Conservation (phyloP, 495 filamentous ascomycete species). For the Aspergillus homomorphus region DNA sequence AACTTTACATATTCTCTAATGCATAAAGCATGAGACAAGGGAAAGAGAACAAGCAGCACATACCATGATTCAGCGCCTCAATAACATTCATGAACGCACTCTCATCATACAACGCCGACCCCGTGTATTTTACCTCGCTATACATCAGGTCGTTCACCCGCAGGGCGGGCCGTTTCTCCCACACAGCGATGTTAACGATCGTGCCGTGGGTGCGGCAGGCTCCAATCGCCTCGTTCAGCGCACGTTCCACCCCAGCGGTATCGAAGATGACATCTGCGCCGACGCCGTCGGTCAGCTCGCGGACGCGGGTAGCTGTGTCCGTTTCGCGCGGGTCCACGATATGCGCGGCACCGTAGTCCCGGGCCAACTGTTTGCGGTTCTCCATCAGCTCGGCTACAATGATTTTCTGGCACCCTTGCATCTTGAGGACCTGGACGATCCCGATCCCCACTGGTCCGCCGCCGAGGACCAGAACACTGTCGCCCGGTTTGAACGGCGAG, state of each 20-base stretch:
- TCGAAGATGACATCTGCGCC: constrained; percentile 59
- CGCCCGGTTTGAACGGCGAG: constrained; percentile 47
- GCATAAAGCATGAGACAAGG: not conserved
- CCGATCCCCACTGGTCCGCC: constrained; percentile 63
- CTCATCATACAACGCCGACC: constrained; percentile 52
- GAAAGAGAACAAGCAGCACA: constrained; percentile 3
- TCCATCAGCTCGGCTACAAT: constrained; percentile 55
- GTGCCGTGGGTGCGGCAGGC: constrained; percentile 52
- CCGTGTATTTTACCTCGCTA: constrained; percentile 45
- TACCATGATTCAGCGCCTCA: constrained; percentile 47
- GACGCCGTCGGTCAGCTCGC: constrained; percentile 43
- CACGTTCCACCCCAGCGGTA: constrained; percentile 53
- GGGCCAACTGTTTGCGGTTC: constrained; percentile 47
- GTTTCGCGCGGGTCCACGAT: constrained; percentile 54
- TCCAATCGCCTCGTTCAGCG: constrained; percentile 47
- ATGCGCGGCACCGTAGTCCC: constrained; percentile 51
- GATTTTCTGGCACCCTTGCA: constrained; percentile 47
- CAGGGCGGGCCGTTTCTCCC: constrained; percentile 52
- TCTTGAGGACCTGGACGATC: constrained; percentile 54
- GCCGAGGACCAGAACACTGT: constrained; percentile 54
- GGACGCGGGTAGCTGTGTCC: constrained; percentile 45
- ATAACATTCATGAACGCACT: constrained; percentile 55
- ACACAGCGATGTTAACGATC: constrained; percentile 60
- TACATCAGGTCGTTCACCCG: constrained; percentile 48
- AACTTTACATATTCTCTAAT: not conserved